Conservation (phyloP, 371 early-diverging fungal species). For the Rhizomucor miehei region DNA sequence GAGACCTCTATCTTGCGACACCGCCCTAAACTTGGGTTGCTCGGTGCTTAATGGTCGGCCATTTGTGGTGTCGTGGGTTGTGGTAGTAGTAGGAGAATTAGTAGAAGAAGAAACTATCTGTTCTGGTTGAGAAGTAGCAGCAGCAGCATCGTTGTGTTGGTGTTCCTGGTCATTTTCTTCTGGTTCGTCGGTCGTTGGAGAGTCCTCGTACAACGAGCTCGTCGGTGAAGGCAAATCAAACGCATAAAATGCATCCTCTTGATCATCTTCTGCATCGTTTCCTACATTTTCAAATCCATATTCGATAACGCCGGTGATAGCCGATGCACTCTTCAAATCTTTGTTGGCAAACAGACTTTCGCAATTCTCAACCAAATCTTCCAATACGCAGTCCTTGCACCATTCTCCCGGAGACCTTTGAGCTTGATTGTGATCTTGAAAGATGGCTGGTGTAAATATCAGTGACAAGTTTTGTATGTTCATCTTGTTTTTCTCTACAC, state of each 20-base stretch:
- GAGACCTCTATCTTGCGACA: constrained; percentile 36
- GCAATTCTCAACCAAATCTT: constrained; percentile 40
- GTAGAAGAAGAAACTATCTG: background rate
- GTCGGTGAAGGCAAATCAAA: constrained; percentile 10
- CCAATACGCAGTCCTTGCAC: constrained; percentile 44
- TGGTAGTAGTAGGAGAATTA: background rate
- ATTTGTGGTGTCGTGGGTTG: background rate
- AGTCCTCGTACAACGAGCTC: constrained; percentile 5
- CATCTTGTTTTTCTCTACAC: constrained; percentile 62
- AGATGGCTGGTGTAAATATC: constrained; percentile 61
- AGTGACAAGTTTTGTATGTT: constrained; percentile 47
- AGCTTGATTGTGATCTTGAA: constrained; percentile 57
- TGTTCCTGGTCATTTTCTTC: constrained; percentile 10
- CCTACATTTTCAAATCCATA: constrained; percentile 28
- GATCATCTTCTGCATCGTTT: constrained; percentile 17
- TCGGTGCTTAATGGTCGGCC: background rate
- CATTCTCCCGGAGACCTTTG: constrained; percentile 43
- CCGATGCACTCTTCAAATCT: constrained; percentile 40
- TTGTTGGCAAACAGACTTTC: constrained; percentile 43
- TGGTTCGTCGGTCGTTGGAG: constrained; percentile 1
- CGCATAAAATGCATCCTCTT: constrained; percentile 11
- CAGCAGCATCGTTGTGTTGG: background rate
- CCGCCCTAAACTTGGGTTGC: constrained; percentile 21
- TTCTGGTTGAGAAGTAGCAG: background rate
- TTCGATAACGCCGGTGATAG: constrained; percentile 47